A percentile compares a stretch with the other conserved stretches of the same genome.
These are phyloP conservation scores for Clarireedia monteithiana DNA, from an alignment of 2,329 filamentous ascomycete genomes.

Conservation along the genomic window DNA sequence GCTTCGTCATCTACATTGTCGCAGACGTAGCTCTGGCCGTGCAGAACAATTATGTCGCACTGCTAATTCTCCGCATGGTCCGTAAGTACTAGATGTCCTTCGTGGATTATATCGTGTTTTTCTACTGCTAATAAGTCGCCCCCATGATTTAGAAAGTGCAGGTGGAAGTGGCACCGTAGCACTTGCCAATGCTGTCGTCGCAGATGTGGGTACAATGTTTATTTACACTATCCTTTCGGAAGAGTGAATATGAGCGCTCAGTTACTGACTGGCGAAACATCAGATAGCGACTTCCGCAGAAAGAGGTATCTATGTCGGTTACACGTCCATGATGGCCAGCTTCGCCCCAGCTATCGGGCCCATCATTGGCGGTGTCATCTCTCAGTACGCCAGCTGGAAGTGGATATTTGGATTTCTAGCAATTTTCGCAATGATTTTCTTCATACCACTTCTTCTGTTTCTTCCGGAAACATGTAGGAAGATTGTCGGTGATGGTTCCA, in stretches of 20 bases:
- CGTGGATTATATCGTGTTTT: background rate
- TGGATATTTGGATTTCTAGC: slow-evolving; percentile 44
- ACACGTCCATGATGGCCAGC: slow-evolving; percentile 48
- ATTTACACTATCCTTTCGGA: background rate
- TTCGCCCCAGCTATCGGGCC: slow-evolving; percentile 31
- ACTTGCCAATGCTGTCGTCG: slow-evolving; percentile 50
- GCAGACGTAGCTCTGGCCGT: slow-evolving; percentile 48
- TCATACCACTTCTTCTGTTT: slow-evolving; percentile 20
- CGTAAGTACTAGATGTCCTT: background rate
- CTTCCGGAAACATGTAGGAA: slow-evolving; percentile 46
- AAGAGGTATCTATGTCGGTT: slow-evolving; percentile 56
- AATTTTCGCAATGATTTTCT: slow-evolving; percentile 15
- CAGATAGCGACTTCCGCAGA: slow-evolving; percentile 50
- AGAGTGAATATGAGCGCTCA: background rate
- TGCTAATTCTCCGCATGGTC: slow-evolving; percentile 43
- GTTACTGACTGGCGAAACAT: background rate
- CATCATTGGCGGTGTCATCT: slow-evolving; percentile 21
- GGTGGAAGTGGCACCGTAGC: slow-evolving; percentile 53
- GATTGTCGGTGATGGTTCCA: slow-evolving; percentile 47
- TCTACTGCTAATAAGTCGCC: background rate
- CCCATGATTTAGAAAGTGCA: slow-evolving; percentile 37
- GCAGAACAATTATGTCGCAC: slow-evolving; percentile 39
- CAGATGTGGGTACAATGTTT: slow-evolving; percentile 35
- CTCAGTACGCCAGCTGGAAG: slow-evolving; percentile 19
- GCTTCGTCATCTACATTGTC: slow-evolving; percentile 44